A percentile compares a stretch with the other conserved stretches of the same genome.
These are phyloP conservation scores for Boletus mariae DNA, from an alignment of 1,284 basidiomycete species.

Conservation along the genomic window DNA sequence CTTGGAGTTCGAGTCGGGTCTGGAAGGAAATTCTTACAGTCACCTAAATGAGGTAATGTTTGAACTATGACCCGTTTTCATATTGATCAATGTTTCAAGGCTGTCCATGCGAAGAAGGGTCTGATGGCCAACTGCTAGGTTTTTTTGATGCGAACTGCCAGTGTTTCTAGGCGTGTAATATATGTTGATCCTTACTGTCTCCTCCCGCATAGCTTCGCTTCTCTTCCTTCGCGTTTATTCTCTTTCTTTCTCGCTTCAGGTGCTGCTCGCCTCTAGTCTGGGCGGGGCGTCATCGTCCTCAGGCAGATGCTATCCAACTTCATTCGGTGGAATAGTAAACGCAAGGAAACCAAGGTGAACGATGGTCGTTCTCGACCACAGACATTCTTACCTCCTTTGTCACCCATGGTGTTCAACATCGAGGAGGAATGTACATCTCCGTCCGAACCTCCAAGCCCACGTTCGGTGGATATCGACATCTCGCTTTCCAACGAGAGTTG, in stretches of 20 bases:
- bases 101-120: constrained; percentile 15
- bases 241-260: neutral
- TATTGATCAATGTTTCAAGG: constrained; percentile 8
- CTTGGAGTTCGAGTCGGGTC: neutral
- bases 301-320: constrained; percentile 26
- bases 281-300: neutral
- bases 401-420: constrained; percentile 45
- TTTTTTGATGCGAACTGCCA: constrained; percentile 15
- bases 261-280: neutral
- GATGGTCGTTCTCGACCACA: constrained; percentile 8
- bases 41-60: neutral
- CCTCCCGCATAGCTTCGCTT: neutral
- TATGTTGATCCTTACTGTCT: constrained; percentile 5
- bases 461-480: constrained; percentile 16
- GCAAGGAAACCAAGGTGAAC: constrained; percentile 21
- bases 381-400: constrained; percentile 30
- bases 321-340: constrained; percentile 30
- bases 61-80: neutral
- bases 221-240: neutral
- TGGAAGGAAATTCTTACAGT: neutral
- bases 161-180: constrained; percentile 21
- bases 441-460: neutral
- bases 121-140: constrained; percentile 18
- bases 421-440: constrained; percentile 29
- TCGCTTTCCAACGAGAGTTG: constrained; percentile 38